Conservation (phyloP, 192 early-diverging fungal species). For the Funneliformis geosporum region DNA sequence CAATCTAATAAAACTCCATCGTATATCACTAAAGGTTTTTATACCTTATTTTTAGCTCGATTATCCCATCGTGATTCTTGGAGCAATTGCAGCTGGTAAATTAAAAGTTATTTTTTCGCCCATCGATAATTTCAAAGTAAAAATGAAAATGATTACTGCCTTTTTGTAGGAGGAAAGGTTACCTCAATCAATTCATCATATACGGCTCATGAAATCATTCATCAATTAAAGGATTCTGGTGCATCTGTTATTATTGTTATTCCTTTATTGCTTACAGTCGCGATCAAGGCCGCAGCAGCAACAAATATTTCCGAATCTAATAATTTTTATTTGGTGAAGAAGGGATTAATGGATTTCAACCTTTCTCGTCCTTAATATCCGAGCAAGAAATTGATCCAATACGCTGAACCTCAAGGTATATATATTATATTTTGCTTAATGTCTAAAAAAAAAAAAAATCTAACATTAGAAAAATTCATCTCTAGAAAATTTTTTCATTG, state of each 20-base stretch:
- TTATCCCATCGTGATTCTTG: constrained; percentile 40
- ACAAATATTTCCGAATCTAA: constrained; percentile 36
- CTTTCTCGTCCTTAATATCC: constrained; percentile 37
- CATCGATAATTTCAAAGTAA: too few species aligned
- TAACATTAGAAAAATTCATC: too few species aligned
- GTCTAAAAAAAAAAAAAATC: too few species aligned
- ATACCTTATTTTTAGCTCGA: neutral
- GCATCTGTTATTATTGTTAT: constrained; percentile 68
- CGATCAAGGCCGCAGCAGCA: constrained; percentile 41
- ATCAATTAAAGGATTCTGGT: constrained; percentile 69
- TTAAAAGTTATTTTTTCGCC: neutral
- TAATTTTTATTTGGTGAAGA: constrained; percentile 50
- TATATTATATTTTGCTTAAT: too few species aligned
- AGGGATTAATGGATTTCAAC: constrained; percentile 36
- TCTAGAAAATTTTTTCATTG: constrained; percentile 55
- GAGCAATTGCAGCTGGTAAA: constrained; percentile 43
- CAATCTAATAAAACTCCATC: too few species aligned
- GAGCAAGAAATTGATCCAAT: constrained; percentile 31
- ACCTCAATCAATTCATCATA: constrained; percentile 83
- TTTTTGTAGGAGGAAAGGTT: constrained; percentile 61
- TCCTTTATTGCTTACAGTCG: constrained; percentile 33
- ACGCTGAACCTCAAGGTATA: constrained; percentile 61
- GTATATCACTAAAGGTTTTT: neutral
- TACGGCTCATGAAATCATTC: constrained; percentile 69
- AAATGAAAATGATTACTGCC: constrained; percentile 21